Base-by-base conservation (phyloP, 1,284 basidiomycete species). In the Peniophora sp. region DNA sequence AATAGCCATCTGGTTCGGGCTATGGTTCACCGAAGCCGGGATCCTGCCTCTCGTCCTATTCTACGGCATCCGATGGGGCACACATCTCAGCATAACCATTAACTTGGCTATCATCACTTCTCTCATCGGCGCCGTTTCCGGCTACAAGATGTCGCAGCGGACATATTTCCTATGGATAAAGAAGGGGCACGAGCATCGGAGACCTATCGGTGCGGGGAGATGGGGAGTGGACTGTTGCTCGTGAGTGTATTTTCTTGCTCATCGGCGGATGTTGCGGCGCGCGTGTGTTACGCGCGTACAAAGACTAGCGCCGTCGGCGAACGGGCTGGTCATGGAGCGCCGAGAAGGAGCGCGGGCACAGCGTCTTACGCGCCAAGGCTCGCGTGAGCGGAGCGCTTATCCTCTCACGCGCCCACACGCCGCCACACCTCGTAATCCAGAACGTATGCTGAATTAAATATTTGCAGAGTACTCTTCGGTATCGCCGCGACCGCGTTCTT, bases 81-180 rank as follows among this genome's bases (percentile, higher is more conserved):
- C 65, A 0, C 65, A 66, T 46, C 58, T 67, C 34, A 56, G 48
- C 49, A 58, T 58, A 23, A 64, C 64, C 14, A 65, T 57, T 37
- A 67, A 65, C 53, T 61, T 67, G 45, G 65, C 65, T 34, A 67
- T 67, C 55, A 65, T 67, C 48, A 67, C 65, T 18, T 58, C 57
- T 15, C 55, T 65, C 45, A 63, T 66, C 39, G 65, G 65, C 35
- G 62, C 63, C 22, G 62, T 63, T 27, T 62, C 60, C n/a, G 62
- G 63, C 14, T 59, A 60, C 56, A 67, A 66, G 49, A 51, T 67
- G 22, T 60, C 61, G 0, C 52, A 60, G 23, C 50, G 65, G 9
- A 58, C 57, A 34, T 67, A 54, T 53, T 56, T 58, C 44, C 56
- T 67, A 46, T 64, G 58, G 58, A 57, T 64, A 47, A 54, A 52